Evolutionary conservation across 2,329 filamentous ascomycete species (phyloP).

Genomic region (Scopulariopsis brevicaulis): DNA sequence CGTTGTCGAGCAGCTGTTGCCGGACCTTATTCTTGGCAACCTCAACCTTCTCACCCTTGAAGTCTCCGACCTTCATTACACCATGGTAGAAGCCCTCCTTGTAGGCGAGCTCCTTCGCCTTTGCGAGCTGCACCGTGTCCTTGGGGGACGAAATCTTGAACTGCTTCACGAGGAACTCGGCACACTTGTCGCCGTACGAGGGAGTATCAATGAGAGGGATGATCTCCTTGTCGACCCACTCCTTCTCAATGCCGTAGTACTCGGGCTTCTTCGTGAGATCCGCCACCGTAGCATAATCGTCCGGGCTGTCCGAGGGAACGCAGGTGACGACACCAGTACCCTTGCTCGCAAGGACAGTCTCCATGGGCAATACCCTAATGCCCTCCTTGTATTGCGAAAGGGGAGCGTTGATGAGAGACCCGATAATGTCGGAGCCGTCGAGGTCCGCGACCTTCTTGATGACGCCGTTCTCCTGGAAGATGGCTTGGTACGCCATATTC

Average conservation of each 20-base stretch:
- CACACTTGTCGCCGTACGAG: constrained; percentile 74
- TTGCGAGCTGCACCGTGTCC: constrained; percentile 74
- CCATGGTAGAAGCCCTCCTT: constrained; percentile 98
- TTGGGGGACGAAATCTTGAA: constrained; percentile 97
- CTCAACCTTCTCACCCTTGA: constrained; percentile 77
- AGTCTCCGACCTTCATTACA: constrained; percentile 77
- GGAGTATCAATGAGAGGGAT: constrained; percentile 84
- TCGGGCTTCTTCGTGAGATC: constrained; percentile 93
- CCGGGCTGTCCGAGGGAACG: constrained; percentile 86
- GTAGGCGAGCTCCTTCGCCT: constrained; percentile 94
- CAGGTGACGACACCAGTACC: constrained; percentile 94
- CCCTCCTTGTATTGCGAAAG: constrained; percentile 75
- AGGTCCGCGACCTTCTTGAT: constrained; percentile 66
- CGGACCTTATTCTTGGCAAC: constrained; percentile 78
- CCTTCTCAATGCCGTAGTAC: constrained; percentile 91
- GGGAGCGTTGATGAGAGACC: constrained; percentile 81
- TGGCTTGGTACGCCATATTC: constrained; percentile 93
- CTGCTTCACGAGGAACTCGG: constrained; percentile 74
- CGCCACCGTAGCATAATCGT: constrained; percentile 81
- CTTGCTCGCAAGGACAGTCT: constrained; percentile 82
- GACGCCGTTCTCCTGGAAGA: constrained; percentile 67
- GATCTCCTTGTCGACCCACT: constrained; percentile 89
- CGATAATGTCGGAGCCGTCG: constrained; percentile 68
- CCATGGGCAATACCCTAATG: constrained; percentile 90
- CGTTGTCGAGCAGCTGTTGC: constrained; percentile 62